Percentiles rank a stretch among this genome's conserved stretches.
Conservation (phyloP, 2,329 filamentous ascomycete species). For the Cadophora sp. region DNA sequence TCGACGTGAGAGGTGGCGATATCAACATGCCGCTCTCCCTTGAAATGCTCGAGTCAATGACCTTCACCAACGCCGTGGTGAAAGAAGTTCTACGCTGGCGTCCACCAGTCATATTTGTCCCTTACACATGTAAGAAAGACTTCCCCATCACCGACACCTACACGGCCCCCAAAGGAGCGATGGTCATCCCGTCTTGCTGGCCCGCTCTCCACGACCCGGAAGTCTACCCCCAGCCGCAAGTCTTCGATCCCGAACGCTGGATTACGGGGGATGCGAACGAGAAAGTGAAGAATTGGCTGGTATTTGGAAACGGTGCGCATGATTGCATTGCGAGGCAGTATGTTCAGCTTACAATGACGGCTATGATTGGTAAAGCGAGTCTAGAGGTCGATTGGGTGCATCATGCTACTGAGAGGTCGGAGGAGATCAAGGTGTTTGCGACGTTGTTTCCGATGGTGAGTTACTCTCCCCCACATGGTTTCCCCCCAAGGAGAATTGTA, state of each 20-base stretch:
- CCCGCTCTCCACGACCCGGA: conserved; percentile 58
- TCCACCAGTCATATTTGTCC: conserved; percentile 61
- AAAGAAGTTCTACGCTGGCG: conserved; percentile 60
- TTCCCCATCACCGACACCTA: conserved; percentile 57
- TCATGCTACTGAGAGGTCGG: conserved; percentile 54
- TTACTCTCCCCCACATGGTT: conserved; percentile 32
- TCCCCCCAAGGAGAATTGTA: conserved; percentile 4
- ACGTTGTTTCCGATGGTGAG: conserved; percentile 94
- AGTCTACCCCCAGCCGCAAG: conserved; percentile 54
- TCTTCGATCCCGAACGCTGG: conserved; percentile 59
- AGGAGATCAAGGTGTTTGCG: conserved; percentile 81
- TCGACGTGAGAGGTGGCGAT: conserved; percentile 53
- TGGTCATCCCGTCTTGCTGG: conserved; percentile 59
- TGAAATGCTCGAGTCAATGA: conserved; percentile 55
- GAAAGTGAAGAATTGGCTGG: conserved; percentile 61
- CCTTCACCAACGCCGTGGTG: conserved; percentile 59
- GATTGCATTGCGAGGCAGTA: conserved; percentile 58
- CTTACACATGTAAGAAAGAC: conserved; percentile 55
- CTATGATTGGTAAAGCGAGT: conserved; percentile 59
- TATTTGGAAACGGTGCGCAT: conserved; percentile 59
- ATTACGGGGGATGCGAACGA: conserved; percentile 57
- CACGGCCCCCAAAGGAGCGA: conserved; percentile 56
- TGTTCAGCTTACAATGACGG: conserved; percentile 57
- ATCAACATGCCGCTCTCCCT: conserved; percentile 50
- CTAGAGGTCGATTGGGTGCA: conserved; percentile 59